Percentiles rank a stretch among this genome's conserved stretches.
These are phyloP conservation scores for Saprolegnia diclina DNA, from an alignment of 352 stramenopile species.

Conservation along the genomic window DNA sequence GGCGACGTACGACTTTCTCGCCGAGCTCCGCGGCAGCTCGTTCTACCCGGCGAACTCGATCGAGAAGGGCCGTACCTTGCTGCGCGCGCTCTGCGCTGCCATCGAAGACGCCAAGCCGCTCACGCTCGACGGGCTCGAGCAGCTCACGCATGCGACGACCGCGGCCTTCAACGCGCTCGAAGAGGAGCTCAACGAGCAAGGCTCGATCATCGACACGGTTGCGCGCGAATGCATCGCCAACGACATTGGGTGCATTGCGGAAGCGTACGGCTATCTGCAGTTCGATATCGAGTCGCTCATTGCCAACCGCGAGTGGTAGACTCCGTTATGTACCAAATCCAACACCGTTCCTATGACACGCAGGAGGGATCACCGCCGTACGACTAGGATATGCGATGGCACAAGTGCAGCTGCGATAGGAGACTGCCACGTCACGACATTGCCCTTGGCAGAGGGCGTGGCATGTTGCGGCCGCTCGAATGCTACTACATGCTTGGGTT, in stretches of 20 bases:
- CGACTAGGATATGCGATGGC: not conserved
- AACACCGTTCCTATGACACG: not conserved
- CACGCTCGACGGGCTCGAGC: not conserved
- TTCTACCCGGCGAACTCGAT: slow-evolving; percentile 11
- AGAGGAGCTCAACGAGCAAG: slow-evolving; percentile 20
- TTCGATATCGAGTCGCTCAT: slow-evolving; percentile 23
- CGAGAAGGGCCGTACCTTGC: not conserved
- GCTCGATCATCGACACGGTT: slow-evolving; percentile 14
- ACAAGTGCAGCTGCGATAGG: no score
- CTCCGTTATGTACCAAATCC: not conserved
- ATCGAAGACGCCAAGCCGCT: slow-evolving; percentile 20
- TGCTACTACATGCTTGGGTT: no score
- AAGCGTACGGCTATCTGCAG: slow-evolving; percentile 18
- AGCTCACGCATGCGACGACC: slow-evolving; percentile 23
- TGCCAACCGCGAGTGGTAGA: slow-evolving; percentile 26
- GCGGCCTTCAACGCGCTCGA: slow-evolving; percentile 21
- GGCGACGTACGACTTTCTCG: slow-evolving; percentile 7
- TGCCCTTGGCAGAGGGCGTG: no score
- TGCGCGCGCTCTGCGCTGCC: not conserved
- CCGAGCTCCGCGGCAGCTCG: not conserved
- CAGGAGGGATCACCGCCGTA: no score
- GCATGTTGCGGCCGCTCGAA: no score
- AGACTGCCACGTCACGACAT: no score
- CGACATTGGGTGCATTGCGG: slow-evolving; percentile 21
- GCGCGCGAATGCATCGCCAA: slow-evolving; percentile 19